phyloP scores from a whole-genome alignment of 1,139 yeast species.

The Casaregolazyma lundiana region DNA sequence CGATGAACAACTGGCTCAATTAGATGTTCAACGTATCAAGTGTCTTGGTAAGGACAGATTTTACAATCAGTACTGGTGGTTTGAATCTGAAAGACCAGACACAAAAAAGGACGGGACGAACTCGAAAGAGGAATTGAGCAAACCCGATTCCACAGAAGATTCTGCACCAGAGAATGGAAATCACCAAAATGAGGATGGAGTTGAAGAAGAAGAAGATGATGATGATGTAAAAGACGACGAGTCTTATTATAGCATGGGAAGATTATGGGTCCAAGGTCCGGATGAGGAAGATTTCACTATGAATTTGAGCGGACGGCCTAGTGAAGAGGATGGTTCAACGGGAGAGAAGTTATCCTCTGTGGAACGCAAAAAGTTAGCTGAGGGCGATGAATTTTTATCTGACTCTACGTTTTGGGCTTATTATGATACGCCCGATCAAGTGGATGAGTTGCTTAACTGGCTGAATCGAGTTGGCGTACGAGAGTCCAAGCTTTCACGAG shows the following conservation, averaged over 20 bases:
- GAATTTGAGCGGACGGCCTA: constrained; percentile 31
- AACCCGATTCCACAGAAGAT: constrained; percentile 9
- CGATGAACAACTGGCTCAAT: constrained; percentile 31
- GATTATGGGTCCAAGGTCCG: constrained; percentile 94
- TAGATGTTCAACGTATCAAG: constrained; percentile 72
- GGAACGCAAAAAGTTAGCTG: constrained; percentile 49
- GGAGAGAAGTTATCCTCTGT: constrained; percentile 25
- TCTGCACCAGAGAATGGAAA: constrained; percentile 12
- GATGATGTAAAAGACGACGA: constrained; percentile 39
- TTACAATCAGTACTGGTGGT: constrained; percentile 93
- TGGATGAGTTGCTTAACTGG: constrained; percentile 59
- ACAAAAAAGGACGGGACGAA: constrained; percentile 24
- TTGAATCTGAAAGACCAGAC: constrained; percentile 67
- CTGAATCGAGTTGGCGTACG: constrained; percentile 72
- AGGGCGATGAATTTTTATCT: constrained; percentile 64
- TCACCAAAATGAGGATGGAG: constrained; percentile 34
- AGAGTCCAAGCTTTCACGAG: constrained; percentile 65
- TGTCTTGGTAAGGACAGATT: constrained; percentile 78
- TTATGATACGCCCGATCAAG: constrained; percentile 58
- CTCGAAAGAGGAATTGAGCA: constrained; percentile 8
- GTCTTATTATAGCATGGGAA: constrained; percentile 77
- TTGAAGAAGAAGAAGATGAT: constrained; percentile 28
- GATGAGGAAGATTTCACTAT: constrained; percentile 52
- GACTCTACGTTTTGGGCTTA: constrained; percentile 61
- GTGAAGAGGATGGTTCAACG: constrained; percentile 18